These are phyloP conservation scores for Salix purpurea DNA, from an alignment of 345 rosid genomes.

Conservation along the genomic window DNA sequence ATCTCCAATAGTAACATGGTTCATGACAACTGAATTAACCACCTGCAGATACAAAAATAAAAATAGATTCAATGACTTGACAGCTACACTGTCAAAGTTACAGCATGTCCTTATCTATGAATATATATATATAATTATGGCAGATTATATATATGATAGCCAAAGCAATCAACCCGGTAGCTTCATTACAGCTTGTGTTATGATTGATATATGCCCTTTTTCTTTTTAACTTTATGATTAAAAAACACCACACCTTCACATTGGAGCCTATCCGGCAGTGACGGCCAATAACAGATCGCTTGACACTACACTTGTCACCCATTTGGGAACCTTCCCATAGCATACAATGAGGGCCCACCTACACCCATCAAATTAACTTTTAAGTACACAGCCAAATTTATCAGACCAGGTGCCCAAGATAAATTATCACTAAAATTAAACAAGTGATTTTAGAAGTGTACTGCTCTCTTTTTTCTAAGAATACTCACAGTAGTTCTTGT, in stretches of 20 bases:
- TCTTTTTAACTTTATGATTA: neutral
- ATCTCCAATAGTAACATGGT: constrained; percentile 83
- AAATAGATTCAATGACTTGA: neutral
- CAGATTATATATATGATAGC: neutral
- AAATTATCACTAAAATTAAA: neutral
- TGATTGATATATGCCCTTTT: neutral
- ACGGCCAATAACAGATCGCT: constrained; percentile 91
- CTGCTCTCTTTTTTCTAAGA: neutral
- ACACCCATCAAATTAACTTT: constrained; percentile 19
- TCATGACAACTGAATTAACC: constrained; percentile 84
- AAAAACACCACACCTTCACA: constrained; percentile 67
- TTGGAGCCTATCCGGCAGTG: constrained; percentile 95
- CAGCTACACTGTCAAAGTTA: neutral
- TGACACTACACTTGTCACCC: constrained; percentile 95
- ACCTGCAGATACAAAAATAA: constrained; percentile 43
- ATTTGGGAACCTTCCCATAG: constrained; percentile 91
- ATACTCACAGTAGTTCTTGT: constrained; percentile 68
- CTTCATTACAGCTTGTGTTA: neutral
- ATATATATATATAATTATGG: neutral
- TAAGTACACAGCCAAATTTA: neutral
- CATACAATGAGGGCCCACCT: constrained; percentile 94
- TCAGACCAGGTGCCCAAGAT: neutral
- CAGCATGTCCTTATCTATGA: neutral
- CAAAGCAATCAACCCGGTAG: neutral
- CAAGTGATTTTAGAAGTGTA: neutral